phyloP scores from a whole-genome alignment of 768 basidiomycete species.

The Jaapia argillacea region DNA sequence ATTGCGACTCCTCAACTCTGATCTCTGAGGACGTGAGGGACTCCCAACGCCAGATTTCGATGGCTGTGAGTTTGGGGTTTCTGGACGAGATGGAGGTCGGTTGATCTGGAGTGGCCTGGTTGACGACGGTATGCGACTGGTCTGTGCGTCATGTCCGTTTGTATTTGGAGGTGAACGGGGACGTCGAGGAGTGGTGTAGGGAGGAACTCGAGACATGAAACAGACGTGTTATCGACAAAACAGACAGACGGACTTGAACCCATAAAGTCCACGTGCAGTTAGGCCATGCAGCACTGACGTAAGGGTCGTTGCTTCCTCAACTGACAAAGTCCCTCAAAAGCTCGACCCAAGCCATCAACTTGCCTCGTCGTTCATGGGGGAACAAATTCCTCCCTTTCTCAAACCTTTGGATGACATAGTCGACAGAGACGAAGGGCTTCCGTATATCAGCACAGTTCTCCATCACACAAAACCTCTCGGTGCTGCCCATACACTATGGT shows the following conservation, averaged over 20 bases:
- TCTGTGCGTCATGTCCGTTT: constrained; percentile 27
- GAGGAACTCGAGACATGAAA: not conserved
- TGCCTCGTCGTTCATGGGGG: too few species aligned
- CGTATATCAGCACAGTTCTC: too few species aligned
- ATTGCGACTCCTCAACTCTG: constrained; percentile 48
- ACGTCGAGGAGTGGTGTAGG: constrained; percentile 30
- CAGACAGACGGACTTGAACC: too few species aligned
- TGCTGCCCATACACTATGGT: not conserved
- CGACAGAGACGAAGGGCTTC: too few species aligned
- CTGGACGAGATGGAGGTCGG: constrained; percentile 42
- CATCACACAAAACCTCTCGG: not conserved
- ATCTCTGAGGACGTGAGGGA: constrained; percentile 58
- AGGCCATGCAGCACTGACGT: too few species aligned
- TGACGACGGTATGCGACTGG: constrained; percentile 21
- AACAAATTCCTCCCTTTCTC: not conserved
- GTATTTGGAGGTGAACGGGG: constrained; percentile 31
- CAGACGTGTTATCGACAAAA: too few species aligned
- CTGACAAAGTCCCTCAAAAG: too few species aligned
- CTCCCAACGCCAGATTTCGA: constrained; percentile 30
- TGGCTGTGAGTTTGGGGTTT: constrained; percentile 29
- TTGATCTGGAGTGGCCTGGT: constrained; percentile 55
- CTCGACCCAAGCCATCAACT: too few species aligned
- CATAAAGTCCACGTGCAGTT: too few species aligned
- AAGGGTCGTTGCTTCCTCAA: too few species aligned
- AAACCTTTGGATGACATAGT: too few species aligned